phyloP scores from a whole-genome alignment of 2,329 filamentous ascomycete genomes.

The Chaetomiaceae sp. region DNA sequence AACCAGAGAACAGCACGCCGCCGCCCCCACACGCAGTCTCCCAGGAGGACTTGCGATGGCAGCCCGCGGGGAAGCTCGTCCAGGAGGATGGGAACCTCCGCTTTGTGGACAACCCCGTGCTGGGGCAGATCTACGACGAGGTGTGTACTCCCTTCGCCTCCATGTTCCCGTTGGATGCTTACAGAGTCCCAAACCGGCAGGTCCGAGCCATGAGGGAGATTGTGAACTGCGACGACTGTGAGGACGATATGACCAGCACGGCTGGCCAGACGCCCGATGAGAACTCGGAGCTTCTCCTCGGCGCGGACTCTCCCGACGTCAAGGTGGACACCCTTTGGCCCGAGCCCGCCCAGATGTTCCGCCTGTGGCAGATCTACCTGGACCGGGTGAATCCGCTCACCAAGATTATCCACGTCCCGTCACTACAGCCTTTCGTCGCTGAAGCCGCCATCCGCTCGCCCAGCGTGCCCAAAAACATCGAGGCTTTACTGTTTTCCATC shows the following conservation, averaged over 20 bases:
- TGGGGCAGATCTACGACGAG: slow-evolving; percentile 53
- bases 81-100: slow-evolving; percentile 51
- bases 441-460: slow-evolving; percentile 56
- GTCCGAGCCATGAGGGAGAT: slow-evolving; percentile 57
- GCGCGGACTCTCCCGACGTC: slow-evolving; percentile 35
- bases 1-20: slow-evolving; percentile 14
- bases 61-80: slow-evolving; percentile 49
- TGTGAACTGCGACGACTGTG: slow-evolving; percentile 50
- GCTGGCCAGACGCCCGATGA: slow-evolving; percentile 49
- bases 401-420: slow-evolving; percentile 69
- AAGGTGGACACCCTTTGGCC: slow-evolving; percentile 56
- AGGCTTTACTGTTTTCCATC: slow-evolving; percentile 61
- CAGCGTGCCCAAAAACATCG: slow-evolving; percentile 52
- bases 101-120: slow-evolving; percentile 55
- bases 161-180: slow-evolving; percentile 1
- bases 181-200: slow-evolving; percentile 30
- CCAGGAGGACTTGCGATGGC: slow-evolving; percentile 37
- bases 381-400: slow-evolving; percentile 71
- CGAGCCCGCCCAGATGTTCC: slow-evolving; percentile 60
- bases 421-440: slow-evolving; percentile 60
- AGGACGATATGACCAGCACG: slow-evolving; percentile 37
- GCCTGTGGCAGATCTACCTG: slow-evolving; percentile 70
- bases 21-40: slow-evolving; percentile 23
- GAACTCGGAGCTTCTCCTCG: slow-evolving; percentile 48
- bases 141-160: slow-evolving; percentile 34